Base-by-base conservation (phyloP, 805 yeast genomes). In the Ogataea salicorniae region DNA sequence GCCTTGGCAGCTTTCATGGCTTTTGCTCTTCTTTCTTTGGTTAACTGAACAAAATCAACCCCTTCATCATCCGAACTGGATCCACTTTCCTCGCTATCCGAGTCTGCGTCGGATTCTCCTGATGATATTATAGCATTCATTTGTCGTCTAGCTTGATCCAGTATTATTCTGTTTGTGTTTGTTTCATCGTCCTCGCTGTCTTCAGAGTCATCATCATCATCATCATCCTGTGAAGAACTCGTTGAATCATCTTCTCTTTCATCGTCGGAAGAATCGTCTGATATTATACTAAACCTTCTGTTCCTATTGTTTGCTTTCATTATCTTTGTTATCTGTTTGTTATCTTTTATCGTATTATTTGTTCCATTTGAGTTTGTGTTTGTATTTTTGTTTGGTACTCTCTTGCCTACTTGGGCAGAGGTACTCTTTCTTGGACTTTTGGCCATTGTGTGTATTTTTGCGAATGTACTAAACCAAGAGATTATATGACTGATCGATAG, bases 31-130 rank as follows among this genome's bases (percentile, higher is more conserved):
- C 81, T 72, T 61, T 83, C 84, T 9, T 84, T 86, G 34, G 87
- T 85, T 50, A 86, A 66, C 61, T 77, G 79, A 15, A 85, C 87
- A 61, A 83, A 84, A 65, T 86, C 92, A 2, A 84, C 80, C 54
- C 80, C 81, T 35, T 81, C 81, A 54, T 81, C 88, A 55, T 79
- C 84, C 0, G 84, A 79, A 11, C 82, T 76, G 11, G 76, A 69
- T 8, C 31, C 31, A 11, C 31, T 26, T 26, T 26, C 31, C 31
- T 26, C 31, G 2, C 63, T 60, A 15, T 62, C 60, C 16, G 62
- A 62, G 13, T 68, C 68, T 16, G 61, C 64, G 31, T 64, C 72
- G 35, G 72, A 70, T 18, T 72, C 73, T 34, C 71, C 43, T 56
- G 63, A 26, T 4, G 31, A 62, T 48, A 61, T 54, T 38, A 58